Percentiles rank a stretch among this genome's conserved stretches.
Evolutionary conservation across 345 rosid species (phyloP).

Genomic region (Toxicodendron radicans): DNA sequence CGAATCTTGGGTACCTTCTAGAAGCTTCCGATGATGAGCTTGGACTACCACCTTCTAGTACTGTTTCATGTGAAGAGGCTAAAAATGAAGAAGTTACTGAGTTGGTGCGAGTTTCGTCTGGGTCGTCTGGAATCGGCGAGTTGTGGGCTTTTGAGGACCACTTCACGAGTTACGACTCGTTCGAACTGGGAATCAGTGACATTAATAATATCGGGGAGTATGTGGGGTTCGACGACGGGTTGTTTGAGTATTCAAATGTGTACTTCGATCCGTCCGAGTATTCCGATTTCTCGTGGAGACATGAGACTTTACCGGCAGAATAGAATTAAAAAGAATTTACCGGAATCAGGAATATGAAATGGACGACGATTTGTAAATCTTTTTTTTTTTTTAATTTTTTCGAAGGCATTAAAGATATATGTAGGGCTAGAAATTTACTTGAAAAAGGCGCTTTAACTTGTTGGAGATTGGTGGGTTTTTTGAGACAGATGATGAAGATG

Average conservation of each 20-base stretch:
- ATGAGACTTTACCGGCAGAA: slow-evolving; percentile 31
- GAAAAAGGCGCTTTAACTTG: neutral
- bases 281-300: slow-evolving; percentile 29
- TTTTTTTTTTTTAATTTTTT: slow-evolving; percentile 2
- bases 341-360: neutral
- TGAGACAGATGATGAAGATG: no score
- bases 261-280: slow-evolving; percentile 33
- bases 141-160: slow-evolving; percentile 41
- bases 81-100: slow-evolving; percentile 16
- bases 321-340: neutral
- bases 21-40: slow-evolving; percentile 59
- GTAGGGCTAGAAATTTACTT: slow-evolving; percentile 6
- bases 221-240: slow-evolving; percentile 34
- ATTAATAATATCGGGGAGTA: slow-evolving; percentile 10
- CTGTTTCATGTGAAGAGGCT: slow-evolving; percentile 18
- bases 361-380: slow-evolving; percentile 23
- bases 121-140: slow-evolving; percentile 25
- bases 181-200: slow-evolving; percentile 26
- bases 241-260: slow-evolving; percentile 43
- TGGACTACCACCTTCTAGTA: slow-evolving; percentile 40
- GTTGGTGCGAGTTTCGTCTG: slow-evolving; percentile 31
- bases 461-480: neutral
- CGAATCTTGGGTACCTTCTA: slow-evolving; percentile 45
- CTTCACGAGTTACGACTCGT: slow-evolving; percentile 38
- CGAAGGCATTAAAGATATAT: neutral